Base-by-base conservation (phyloP, 2,329 filamentous ascomycete genomes). In the Fusarium metavorans region DNA sequence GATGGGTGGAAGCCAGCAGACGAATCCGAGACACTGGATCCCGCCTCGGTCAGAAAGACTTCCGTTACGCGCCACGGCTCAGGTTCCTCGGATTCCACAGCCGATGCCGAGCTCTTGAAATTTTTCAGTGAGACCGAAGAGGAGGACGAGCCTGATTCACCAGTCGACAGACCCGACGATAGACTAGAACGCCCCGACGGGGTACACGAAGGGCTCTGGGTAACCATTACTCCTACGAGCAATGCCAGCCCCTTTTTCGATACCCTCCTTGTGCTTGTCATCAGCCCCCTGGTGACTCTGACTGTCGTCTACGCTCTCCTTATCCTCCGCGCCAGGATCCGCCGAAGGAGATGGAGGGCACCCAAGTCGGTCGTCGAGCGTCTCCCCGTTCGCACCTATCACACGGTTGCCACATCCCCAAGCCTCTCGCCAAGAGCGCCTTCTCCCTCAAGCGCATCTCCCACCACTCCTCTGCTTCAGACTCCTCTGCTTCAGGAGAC, bases 281-380 rank as follows among this genome's bases (percentile, higher is more conserved):
- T 98, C 64, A 98, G 95, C 79, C 97, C 97, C 9, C 85, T 99
- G 16, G 92, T 98, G 62, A 98, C 97, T 1, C 84, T 99, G 78
- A 97, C 95, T 5, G 92, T 98, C 6, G 96, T 99, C 2, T 98
- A 98, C 80, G 93, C 94, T 14, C 88, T 98, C 13, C 88, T 98
- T 6, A 89, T 98, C 45, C 87, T 98, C 41, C 92, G 97, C 64
- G 95, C 95, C 56, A 93, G 95, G 69, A 97, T 98, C 76, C 92
- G 96, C 60, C 90, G 96, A 69, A 90, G 96, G 73, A 90, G 96
- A 77, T 99, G 97, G 96, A 91, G 97, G 78, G 97, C 97, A n/a
- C 97, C 97, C 6, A 99, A 99, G 83, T 97, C 95, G 1, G 92
- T 99, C 1, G 95, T 99, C 20, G 95, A 98, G 77, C 92, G 94